phyloP scores from a whole-genome alignment of 108 stramenopile genomes.

The Bacterosira constricta region DNA sequence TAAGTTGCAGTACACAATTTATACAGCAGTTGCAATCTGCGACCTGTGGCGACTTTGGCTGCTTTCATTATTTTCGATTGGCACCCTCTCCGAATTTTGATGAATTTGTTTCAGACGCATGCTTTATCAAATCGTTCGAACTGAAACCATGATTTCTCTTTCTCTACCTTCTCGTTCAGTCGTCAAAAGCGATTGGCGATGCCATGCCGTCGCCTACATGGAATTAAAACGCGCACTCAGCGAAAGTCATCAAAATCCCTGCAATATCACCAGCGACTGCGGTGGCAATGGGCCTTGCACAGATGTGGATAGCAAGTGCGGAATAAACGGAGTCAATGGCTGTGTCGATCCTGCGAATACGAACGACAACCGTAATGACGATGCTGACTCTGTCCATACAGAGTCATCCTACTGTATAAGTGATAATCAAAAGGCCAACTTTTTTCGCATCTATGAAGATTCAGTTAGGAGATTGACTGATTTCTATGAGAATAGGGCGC shows the following conservation, averaged over 20 bases:
- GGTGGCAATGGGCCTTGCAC: neutral
- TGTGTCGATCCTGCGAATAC: neutral
- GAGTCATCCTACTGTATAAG: slow-evolving; percentile 35
- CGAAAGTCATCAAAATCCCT: neutral
- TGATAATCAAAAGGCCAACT: slow-evolving; percentile 34
- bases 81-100: neutral
- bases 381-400: slow-evolving; percentile 29
- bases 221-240: slow-evolving; percentile 34
- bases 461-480: slow-evolving; percentile 55
- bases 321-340: neutral
- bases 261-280: neutral
- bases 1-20: neutral
- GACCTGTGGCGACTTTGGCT: neutral
- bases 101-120: too few species aligned
- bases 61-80: neutral
- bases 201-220: slow-evolving; percentile 44
- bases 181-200: slow-evolving; percentile 40
- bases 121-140: too few species aligned
- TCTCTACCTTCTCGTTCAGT: too few species aligned
- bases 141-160: too few species aligned
- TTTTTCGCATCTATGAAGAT: slow-evolving; percentile 41
- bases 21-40: neutral
- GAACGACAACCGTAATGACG: slow-evolving; percentile 10
- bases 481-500: slow-evolving; percentile 64
- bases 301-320: neutral